phyloP scores from a whole-genome alignment of 1,139 yeast species.

The Saccharomyces pastorianus region DNA sequence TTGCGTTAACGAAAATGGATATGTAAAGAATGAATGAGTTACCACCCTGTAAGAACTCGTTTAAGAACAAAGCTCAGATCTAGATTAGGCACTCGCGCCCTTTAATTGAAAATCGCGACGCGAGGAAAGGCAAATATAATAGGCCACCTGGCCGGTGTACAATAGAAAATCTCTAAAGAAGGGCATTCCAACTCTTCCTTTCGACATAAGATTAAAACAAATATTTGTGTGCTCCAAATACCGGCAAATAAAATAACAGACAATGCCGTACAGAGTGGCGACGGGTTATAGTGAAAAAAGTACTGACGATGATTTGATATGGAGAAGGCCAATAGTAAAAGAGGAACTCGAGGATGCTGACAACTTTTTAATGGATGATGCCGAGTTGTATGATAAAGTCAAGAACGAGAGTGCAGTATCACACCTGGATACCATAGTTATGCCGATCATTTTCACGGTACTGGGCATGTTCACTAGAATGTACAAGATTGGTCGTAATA shows the following conservation, averaged over 20 bases:
- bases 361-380: background rate
- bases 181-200: background rate
- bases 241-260: background rate
- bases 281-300: background rate
- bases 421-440: conserved; percentile 37
- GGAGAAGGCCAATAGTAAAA: background rate
- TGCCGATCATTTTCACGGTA: conserved; percentile 54
- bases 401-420: background rate
- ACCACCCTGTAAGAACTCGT: background rate
- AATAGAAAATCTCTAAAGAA: background rate
- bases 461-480: conserved; percentile 67
- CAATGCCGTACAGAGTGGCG: background rate
- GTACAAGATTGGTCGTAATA: conserved; percentile 61
- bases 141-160: background rate
- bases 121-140: background rate
- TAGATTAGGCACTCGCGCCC: background rate
- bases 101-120: background rate
- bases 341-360: background rate
- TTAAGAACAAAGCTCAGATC: background rate
- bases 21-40: background rate
- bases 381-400: background rate
- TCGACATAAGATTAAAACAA: background rate
- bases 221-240: background rate
- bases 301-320: background rate
- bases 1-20: background rate